Conservation (phyloP, 139 green algal genomes). For the Volvox africanus region DNA sequence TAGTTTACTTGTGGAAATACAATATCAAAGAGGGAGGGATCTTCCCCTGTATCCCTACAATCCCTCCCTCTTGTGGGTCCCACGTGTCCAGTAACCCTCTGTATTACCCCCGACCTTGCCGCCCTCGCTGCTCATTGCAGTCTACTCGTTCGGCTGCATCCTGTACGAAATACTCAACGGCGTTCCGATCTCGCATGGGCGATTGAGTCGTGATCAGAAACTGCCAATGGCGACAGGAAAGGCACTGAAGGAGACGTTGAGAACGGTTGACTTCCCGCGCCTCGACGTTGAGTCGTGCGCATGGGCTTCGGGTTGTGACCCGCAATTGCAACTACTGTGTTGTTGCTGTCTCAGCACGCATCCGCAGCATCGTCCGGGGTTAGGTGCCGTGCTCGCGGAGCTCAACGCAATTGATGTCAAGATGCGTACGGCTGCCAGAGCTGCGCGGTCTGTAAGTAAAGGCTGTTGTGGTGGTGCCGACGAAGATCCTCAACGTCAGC, state of each 20-base stretch:
- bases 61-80: neutral
- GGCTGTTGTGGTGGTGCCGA: neutral
- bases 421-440: neutral
- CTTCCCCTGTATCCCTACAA: no score
- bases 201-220: no score
- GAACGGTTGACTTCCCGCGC: neutral
- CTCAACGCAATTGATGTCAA: neutral
- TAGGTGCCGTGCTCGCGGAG: neutral
- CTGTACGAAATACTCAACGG: neutral
- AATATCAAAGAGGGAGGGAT: neutral
- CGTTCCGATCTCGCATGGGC: neutral
- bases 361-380: neutral
- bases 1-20: no score
- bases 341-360: neutral
- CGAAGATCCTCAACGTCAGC: neutral
- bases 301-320: neutral
- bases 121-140: neutral
- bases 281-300: neutral
- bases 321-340: neutral
- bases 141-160: slow-evolving; percentile 15
- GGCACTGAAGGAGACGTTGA: no score
- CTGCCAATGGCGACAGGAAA: neutral
- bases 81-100: neutral
- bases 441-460: neutral
- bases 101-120: neutral